These are phyloP conservation scores for Hondaea fermentalgiana DNA, from an alignment of 108 stramenopile genomes.

Conservation along the genomic window DNA sequence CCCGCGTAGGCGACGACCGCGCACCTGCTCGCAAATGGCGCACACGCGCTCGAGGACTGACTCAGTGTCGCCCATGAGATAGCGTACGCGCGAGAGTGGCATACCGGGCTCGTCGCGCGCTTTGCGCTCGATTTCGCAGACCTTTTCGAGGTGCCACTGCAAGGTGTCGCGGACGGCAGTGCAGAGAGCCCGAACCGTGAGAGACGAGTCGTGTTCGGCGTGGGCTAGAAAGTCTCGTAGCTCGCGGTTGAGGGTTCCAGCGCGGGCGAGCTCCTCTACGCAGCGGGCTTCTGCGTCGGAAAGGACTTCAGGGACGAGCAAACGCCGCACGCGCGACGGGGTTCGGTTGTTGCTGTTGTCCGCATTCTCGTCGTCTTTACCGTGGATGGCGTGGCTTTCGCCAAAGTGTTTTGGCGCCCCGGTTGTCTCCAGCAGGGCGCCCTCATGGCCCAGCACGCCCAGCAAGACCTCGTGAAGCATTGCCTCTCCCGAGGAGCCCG, in stretches of 20 bases:
- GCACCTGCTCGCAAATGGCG: not conserved
- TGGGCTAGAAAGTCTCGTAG: not conserved
- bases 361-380: not conserved
- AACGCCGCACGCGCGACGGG: not conserved
- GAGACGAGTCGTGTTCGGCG: not conserved
- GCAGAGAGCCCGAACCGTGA: not conserved
- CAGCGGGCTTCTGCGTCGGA: not conserved
- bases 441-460: not conserved
- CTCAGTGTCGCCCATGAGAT: not conserved
- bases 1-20: not conserved
- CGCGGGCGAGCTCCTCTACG: not conserved
- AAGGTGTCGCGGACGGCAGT: not conserved
- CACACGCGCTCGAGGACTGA: not conserved
- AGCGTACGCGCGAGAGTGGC: not conserved
- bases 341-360: not conserved
- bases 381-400: not conserved
- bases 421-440: not conserved
- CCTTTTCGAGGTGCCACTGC: not conserved
- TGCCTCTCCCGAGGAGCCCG: not conserved
- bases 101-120: not conserved
- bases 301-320: not conserved
- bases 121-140: not conserved
- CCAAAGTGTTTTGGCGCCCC: not conserved
- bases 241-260: not conserved
- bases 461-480: slow-evolving; percentile 12